These are phyloP conservation scores for Coffea canephora DNA, from an alignment of 257 asterid species.

Conservation along the genomic window DNA sequence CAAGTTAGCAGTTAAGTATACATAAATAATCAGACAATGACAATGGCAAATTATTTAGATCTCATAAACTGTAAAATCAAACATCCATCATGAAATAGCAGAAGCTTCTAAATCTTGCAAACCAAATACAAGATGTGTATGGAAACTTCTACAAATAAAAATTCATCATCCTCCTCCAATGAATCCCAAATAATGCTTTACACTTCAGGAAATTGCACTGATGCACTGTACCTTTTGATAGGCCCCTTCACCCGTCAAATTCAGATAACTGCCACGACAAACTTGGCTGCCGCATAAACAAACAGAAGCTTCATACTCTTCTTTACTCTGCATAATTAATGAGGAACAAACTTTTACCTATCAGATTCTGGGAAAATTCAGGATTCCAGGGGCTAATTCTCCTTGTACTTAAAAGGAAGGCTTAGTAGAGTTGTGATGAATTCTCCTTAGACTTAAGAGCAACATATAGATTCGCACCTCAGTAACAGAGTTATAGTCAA, in stretches of 20 bases:
- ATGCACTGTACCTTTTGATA: conserved; percentile 67
- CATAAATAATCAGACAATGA: not conserved
- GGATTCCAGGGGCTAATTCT: conserved; percentile 9
- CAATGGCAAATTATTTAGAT: not conserved
- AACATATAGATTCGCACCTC: conserved; percentile 60
- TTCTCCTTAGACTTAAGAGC: conserved; percentile 3
- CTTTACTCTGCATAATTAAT: conserved; percentile 70
- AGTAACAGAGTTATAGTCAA: conserved; percentile 95
- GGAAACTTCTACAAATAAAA: not conserved
- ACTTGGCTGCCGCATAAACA: conserved; percentile 98
- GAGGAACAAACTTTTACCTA: conserved; percentile 19
- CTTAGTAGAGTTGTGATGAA: not conserved
- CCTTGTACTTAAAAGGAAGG: conserved; percentile 13
- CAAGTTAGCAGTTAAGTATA: not conserved
- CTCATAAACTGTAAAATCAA: not conserved
- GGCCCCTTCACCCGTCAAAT: conserved; percentile 97
- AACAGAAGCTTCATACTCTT: conserved; percentile 98
- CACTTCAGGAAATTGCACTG: conserved; percentile 12
- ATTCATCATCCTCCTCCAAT: not conserved
- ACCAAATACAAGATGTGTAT: not conserved
- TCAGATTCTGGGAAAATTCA: conserved; percentile 15
- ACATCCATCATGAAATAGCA: not conserved
- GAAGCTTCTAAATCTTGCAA: not conserved
- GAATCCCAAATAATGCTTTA: not conserved
- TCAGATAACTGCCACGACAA: conserved; percentile 96